Evolutionary conservation across 495 filamentous ascomycete genomes (phyloP), one percentile per base, ranked within the genome.

Genomic region (Lentithecium fluviatile): DNA sequence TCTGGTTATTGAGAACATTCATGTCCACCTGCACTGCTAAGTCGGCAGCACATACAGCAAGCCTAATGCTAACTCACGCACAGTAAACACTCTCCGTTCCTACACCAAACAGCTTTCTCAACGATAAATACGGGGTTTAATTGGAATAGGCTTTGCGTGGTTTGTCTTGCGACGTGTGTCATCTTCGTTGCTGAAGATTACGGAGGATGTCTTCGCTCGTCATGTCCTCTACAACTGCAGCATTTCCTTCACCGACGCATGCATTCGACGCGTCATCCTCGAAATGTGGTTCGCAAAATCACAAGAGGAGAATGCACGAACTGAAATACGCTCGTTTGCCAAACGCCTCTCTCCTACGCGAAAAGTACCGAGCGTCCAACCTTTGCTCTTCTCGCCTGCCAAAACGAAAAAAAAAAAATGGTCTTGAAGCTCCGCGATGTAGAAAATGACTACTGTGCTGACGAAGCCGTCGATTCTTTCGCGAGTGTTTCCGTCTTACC

Each of bases 91-190:
- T n/a, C n/a, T n/a, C n/a, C n/a, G n/a, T n/a, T n/a, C n/a, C n/a
- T n/a, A n/a, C n/a, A n/a, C n/a, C n/a, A n/a, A n/a, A n/a, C n/a
- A n/a, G n/a, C n/a, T n/a, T n/a, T n/a, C n/a, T n/a, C n/a, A n/a
- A n/a, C n/a, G n/a, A n/a, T n/a, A n/a, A n/a, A n/a, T n/a, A n/a
- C n/a, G n/a, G n/a, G n/a, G n/a, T n/a, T n/a, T n/a, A n/a, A n/a
- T n/a, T n/a, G n/a, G n/a, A n/a, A n/a, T n/a, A n/a, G n/a, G 50
- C 32, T 55, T 47, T 10, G 45, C 51, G 11, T 62, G 58, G 58
- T 50, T 55, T 20, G 37, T 45, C 21, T 38, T 60, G 1, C 32
- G 57, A n/a, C 36, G 40, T n/a, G 57, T 60, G 7, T 53, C 37
- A 8, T 24, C 32, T 8, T 45, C 24, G n/a, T 21, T 60, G 2